Evolutionary conservation across 2,329 filamentous ascomycete genomes (phyloP).

Genomic region (Dothiorella sarmentorum): DNA sequence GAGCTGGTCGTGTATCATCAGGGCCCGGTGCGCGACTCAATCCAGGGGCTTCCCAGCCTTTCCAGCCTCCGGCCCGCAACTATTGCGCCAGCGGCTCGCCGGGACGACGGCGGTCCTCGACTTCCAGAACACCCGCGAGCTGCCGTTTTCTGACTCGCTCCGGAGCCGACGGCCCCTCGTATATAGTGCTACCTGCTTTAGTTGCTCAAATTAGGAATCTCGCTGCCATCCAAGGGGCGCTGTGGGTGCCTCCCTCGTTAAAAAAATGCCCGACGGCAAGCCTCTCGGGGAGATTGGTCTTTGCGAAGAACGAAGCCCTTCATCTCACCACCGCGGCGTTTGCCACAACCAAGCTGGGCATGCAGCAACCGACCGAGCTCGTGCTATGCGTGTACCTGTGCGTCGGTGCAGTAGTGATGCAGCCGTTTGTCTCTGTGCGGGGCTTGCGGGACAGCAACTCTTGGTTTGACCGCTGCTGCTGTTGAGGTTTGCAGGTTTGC

Average conservation of each 20-base stretch:
- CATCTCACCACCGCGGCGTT: not conserved
- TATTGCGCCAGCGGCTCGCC: conserved; percentile 7
- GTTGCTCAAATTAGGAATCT: not conserved
- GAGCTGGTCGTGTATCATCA: not conserved
- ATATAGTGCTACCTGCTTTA: not conserved
- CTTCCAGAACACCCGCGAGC: conserved; percentile 9
- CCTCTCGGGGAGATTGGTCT: conserved; percentile 4
- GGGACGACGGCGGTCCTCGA: conserved; percentile 6
- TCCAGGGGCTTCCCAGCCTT: not conserved
- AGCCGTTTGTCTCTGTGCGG: not conserved
- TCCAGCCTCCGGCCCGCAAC: too few species aligned
- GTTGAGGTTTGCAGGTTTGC: not conserved
- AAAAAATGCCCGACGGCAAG: not conserved
- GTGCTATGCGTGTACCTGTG: not conserved
- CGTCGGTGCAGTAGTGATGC: not conserved
- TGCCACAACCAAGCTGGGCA: not conserved
- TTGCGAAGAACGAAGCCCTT: not conserved
- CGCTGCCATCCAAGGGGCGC: not conserved
- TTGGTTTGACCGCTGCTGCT: not conserved
- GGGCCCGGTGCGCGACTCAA: not conserved
- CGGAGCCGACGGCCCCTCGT: not conserved
- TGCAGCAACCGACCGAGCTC: not conserved
- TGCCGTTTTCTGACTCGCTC: conserved; percentile 7
- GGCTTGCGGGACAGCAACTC: not conserved
- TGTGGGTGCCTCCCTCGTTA: too few species aligned